Base-by-base conservation (phyloP, 164 flowering plant species). In the Pachysandra terminalis region DNA sequence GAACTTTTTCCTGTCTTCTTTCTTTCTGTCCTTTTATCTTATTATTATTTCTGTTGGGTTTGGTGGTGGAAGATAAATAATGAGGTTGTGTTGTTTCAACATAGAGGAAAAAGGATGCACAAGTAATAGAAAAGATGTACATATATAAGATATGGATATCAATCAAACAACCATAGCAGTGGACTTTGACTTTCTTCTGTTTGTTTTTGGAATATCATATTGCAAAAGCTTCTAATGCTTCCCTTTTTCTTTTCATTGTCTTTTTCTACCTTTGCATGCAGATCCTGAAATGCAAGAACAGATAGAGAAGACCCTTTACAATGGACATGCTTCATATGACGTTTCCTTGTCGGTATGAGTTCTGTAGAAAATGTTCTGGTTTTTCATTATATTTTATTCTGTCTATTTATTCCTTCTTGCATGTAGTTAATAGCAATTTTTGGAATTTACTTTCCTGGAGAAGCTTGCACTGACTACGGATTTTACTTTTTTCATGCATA, bases 261-360 rank as follows among this genome's bases (percentile, higher is more conserved):
- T 49, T 71, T 65, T 71, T 6, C 15, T 58, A 19, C 41, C 56
- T 69, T 56, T 68, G 27, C 45, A 71, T 68, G 37, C 89, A 94
- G 98, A 91, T 78, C 73, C 87, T 68, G 90, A 79, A 72, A 91
- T 91, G 97, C 96, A 83, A 25, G 79, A 68, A 65, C 75, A 77
- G 65, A 84, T 94, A 65, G 83, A 87, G 80, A 86, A 70, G 71
- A 81, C 81, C 67, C 83, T 84, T 68, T 63, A 69, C 37, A 71
- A 63, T 71, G 96, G 97, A 40, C 90, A 84, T 70, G 87, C 87
- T 65, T 90, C 93, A 27, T 91, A 74, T 74, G 86, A 77, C 78
- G 82, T 94, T 59, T 86, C 84, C 24, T 61, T 86, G 54, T 81
- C 84, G 87, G 98, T 94, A 89, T 65, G 91, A 56, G 21, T 71